phyloP scores from a whole-genome alignment of 2,329 filamentous ascomycete genomes.

The Pseudomassariella vexata region DNA sequence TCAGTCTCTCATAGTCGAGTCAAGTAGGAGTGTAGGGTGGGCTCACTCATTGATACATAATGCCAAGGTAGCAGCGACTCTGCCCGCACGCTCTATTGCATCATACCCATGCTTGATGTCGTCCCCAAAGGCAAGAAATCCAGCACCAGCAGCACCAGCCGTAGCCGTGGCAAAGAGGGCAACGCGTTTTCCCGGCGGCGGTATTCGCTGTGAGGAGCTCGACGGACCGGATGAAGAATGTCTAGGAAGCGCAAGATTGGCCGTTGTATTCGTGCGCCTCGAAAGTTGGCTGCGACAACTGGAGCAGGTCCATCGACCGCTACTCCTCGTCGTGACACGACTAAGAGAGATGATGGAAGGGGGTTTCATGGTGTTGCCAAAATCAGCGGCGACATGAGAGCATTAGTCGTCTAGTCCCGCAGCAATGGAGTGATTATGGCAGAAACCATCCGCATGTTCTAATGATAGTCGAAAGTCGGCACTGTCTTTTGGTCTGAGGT shows the following conservation, averaged over 20 bases:
- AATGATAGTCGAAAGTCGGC: too few relatives aligned
- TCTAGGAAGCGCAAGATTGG: conserved; percentile 12
- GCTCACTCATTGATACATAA: conserved; percentile 83
- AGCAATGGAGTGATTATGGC: not conserved
- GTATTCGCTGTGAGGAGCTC: conserved; percentile 15
- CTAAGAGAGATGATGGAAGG: conserved; percentile 27
- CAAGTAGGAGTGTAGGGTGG: not conserved
- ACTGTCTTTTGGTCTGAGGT: too few relatives aligned
- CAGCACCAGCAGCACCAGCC: conserved; percentile 42
- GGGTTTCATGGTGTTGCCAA: conserved; percentile 39
- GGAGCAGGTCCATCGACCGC: conserved; percentile 39
- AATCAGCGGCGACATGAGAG: conserved; percentile 7
- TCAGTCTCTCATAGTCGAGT: not conserved
- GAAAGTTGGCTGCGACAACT: conserved; percentile 35
- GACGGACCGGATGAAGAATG: conserved; percentile 17
- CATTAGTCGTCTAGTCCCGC: not conserved
- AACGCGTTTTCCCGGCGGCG: conserved; percentile 14
- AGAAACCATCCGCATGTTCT: too few relatives aligned
- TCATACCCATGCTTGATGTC: conserved; percentile 73
- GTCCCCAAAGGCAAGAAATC: conserved; percentile 50
- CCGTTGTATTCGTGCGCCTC: conserved; percentile 21
- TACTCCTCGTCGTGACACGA: conserved; percentile 31
- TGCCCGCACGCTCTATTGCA: conserved; percentile 68
- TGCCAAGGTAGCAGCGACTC: conserved; percentile 68
- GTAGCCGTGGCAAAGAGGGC: conserved; percentile 43